phyloP scores from a whole-genome alignment of 164 flowering plant species.

The Sedum album region DNA sequence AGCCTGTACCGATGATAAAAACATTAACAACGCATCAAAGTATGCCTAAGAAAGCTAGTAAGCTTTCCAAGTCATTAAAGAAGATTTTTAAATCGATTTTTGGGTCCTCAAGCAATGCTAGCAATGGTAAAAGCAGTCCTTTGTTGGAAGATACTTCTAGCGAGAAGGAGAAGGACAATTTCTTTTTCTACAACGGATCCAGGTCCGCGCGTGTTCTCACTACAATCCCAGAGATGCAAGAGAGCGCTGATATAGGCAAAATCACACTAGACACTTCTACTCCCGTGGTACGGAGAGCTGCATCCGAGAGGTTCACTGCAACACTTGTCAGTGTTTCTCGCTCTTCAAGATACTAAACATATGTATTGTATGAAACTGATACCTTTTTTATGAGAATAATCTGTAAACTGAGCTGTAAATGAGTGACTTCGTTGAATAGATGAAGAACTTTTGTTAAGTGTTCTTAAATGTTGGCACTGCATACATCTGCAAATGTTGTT shows the following conservation, averaged over 20 bases:
- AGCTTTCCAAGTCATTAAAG: slow-evolving; percentile 50
- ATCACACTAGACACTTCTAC: neutral
- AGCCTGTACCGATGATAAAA: slow-evolving; percentile 13
- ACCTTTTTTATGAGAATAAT: neutral
- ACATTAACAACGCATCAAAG: neutral
- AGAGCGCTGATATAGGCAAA: neutral
- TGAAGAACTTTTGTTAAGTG: neutral
- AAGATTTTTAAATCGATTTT: slow-evolving; percentile 46
- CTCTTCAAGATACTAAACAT: neutral
- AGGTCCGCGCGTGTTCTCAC: slow-evolving; percentile 4
- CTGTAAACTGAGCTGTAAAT: neutral
- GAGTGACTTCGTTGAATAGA: neutral
- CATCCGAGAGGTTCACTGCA: neutral
- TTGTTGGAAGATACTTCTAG: neutral
- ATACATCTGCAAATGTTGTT: neutral
- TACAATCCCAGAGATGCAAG: neutral
- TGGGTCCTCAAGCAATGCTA: slow-evolving; percentile 13
- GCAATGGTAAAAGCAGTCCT: neutral
- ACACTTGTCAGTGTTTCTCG: neutral
- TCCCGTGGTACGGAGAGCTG: neutral
- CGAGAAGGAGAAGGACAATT: neutral
- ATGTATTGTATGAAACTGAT: neutral
- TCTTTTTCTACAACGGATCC: neutral
- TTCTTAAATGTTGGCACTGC: neutral
- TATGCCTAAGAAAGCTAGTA: slow-evolving; percentile 22